Conservation (phyloP, 768 basidiomycete species). For the Termitomyces sp. region DNA sequence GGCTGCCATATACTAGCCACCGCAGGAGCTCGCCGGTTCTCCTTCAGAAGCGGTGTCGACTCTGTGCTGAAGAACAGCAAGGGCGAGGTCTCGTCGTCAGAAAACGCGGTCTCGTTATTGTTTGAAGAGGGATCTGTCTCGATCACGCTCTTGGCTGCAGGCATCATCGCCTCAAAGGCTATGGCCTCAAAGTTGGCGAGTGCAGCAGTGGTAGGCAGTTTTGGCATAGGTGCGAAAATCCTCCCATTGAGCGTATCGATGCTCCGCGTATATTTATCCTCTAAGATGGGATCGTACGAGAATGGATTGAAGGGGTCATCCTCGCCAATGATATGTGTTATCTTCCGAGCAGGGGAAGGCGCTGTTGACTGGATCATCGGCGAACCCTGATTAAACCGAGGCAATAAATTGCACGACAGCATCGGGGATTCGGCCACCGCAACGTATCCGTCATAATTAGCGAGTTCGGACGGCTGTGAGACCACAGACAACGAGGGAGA, state of each 20-base stretch:
- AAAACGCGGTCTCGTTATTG: not conserved
- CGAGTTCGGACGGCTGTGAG: not conserved
- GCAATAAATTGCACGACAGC: not conserved
- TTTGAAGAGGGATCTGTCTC: not conserved
- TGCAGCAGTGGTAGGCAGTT: not conserved
- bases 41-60: not conserved
- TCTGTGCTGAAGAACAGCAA: not conserved
- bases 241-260: not conserved
- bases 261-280: not conserved
- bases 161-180: not conserved
- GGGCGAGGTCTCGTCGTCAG: too few relatives aligned
- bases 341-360: not conserved
- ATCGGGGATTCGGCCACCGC: not conserved
- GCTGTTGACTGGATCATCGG: not conserved
- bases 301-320: slow-evolving; percentile 2
- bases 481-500: not conserved
- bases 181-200: not conserved
- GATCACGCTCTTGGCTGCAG: not conserved
- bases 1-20: not conserved
- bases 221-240: slow-evolving; percentile 5
- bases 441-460: not conserved
- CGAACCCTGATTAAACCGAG: not conserved
- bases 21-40: not conserved
- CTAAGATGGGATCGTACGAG: not conserved
- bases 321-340: not conserved